phyloP scores from a whole-genome alignment of 345 rosid species.

The Melastoma malabathricum region DNA sequence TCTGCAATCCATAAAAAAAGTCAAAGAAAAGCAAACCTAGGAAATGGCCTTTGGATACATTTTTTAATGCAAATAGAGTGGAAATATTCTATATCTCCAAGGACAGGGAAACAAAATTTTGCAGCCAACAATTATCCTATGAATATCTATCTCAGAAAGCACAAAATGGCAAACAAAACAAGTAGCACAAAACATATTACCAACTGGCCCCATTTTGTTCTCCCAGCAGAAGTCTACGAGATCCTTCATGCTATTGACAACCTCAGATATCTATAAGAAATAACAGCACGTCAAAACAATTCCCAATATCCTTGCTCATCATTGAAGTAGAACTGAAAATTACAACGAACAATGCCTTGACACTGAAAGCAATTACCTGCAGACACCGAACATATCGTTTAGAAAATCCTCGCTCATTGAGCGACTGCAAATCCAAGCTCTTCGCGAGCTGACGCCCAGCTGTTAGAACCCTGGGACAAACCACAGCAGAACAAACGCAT shows the following conservation, averaged over 20 bases:
- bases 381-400: slow-evolving; percentile 90
- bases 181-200: slow-evolving; percentile 18
- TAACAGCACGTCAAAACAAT: no score
- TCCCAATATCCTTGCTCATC: no score
- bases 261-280: slow-evolving; percentile 65
- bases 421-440: slow-evolving; percentile 75
- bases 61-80: no score
- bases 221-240: slow-evolving; percentile 73
- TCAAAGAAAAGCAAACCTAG: no score
- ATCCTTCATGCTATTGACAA: slow-evolving; percentile 96
- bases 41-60: no score
- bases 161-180: neutral
- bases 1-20: slow-evolving; percentile 30
- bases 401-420: slow-evolving; percentile 89
- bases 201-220: slow-evolving; percentile 67
- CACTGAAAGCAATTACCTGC: slow-evolving; percentile 43
- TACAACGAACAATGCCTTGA: no score
- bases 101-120: neutral
- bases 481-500: slow-evolving; percentile 2
- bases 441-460: slow-evolving; percentile 88
- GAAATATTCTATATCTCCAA: no score
- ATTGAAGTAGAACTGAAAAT: no score
- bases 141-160: no score
- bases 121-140: no score
- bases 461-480: slow-evolving; percentile 51